Conservation (phyloP, 2,329 filamentous ascomycete genomes). For the Fusarium floridanum region DNA sequence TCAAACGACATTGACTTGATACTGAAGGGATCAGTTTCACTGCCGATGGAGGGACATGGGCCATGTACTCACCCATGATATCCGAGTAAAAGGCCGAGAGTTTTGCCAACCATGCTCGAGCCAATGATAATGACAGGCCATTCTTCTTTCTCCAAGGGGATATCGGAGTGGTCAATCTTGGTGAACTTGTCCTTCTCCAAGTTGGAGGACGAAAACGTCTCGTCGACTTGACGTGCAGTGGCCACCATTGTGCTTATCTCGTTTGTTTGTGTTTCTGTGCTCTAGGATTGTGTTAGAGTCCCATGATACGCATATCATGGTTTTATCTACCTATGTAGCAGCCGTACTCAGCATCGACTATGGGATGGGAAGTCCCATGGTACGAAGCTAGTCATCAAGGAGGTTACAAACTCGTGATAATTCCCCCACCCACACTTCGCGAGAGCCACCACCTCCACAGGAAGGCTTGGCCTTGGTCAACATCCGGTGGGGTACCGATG, state of each 20-base stretch:
- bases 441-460: neutral
- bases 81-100: neutral
- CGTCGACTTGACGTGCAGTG: neutral
- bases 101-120: neutral
- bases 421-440: neutral
- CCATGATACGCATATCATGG: neutral
- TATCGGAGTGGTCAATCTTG: neutral
- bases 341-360: neutral
- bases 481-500: neutral
- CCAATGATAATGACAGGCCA: slow-evolving; percentile 1
- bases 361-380: neutral
- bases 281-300: neutral
- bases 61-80: neutral
- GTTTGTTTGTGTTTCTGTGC: neutral
- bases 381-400: neutral
- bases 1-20: neutral
- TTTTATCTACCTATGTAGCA: neutral
- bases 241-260: neutral
- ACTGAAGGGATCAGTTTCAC: neutral
- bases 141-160: neutral
- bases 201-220: neutral
- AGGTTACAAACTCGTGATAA: neutral
- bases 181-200: neutral
- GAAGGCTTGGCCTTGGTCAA: too few relatives aligned
- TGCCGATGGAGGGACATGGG: neutral